Conservation (phyloP, 129 eudicot genomes). For the Chrysanthemum makinoi region DNA sequence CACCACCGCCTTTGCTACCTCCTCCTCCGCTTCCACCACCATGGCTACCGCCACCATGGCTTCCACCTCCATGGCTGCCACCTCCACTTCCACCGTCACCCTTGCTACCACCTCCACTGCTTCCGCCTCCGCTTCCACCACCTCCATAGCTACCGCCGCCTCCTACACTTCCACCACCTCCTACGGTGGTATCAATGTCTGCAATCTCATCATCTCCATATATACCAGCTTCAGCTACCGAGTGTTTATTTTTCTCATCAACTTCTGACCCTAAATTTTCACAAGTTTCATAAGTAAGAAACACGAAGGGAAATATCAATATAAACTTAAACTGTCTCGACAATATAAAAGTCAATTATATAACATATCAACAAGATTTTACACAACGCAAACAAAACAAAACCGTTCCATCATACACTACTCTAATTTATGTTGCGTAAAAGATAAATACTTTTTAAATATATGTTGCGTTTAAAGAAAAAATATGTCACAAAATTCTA, state of each 20-base stretch:
- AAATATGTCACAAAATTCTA: too few relatives aligned
- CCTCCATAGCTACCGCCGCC: not conserved
- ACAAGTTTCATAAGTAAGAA: slow-evolving; percentile 5
- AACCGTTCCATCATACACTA: too few relatives aligned
- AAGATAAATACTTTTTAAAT: too few relatives aligned
- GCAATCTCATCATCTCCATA: not conserved
- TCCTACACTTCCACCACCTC: not conserved
- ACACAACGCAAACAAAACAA: not conserved
- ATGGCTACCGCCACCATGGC: not conserved
- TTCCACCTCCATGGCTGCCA: not conserved
- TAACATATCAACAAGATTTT: not conserved
- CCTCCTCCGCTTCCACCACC: not conserved
- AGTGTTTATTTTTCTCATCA: slow-evolving; percentile 24
- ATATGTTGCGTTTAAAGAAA: too few relatives aligned
- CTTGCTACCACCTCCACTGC: not conserved
- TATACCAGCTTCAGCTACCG: slow-evolving; percentile 7
- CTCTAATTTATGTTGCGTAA: too few relatives aligned
- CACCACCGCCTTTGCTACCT: not conserved
- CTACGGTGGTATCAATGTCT: not conserved
- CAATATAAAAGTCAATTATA: not conserved
- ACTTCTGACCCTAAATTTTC: slow-evolving; percentile 18
- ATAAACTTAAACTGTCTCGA: not conserved
- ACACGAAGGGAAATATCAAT: not conserved
- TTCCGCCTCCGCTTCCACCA: not conserved
- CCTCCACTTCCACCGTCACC: not conserved